Evolutionary conservation across 73 alveolate genomes (phyloP), one percentile per base, ranked within the genome.

Genomic region (Paramecium bursaria): DNA sequence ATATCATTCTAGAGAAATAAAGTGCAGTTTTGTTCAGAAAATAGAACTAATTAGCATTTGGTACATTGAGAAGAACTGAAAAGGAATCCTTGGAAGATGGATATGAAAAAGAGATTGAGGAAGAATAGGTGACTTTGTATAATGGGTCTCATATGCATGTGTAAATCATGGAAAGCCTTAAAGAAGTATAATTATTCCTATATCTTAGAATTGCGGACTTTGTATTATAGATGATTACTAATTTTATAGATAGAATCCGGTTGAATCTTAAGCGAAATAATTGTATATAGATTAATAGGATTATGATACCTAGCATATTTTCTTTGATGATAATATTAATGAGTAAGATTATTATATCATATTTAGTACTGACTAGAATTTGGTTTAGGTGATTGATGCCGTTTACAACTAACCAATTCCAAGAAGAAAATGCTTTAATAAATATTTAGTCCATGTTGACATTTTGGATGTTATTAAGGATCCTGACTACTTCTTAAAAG

Each of bases 241-340:
- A 0, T 67, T 9, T 67, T 67, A 67, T 67, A 15, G 19, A 7
- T 22, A 42, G 2, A 31, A 67, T 30, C 53, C 53, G 21, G 50
- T 42, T 21, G 82, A 67, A 67, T 33, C 23, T 7, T 15, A 67
- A 57, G 96, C 98, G 23, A 97, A 96, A 80, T 87, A 94, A 29
- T 74, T 97, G 51, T 87, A 94, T 30, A 85, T 97, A 10, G 98
- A 97, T 85, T 89, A 95, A 74, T 92, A 95, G 60, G 98, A 97
- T 89, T 90, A 88, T 29, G 85, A 86, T 26, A 86, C 98, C 42
- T 85, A 94, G 74, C 99, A 95, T 48, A 95, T 97, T 35, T 97
- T 95, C 94, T 97, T 97, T 90, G 99, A 97, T 93, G 99, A 96
- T 90, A 88, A 93, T 67, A 94, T 96, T 73, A 90, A 87, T 33